phyloP scores from a whole-genome alignment of 169 alveolate species.

The Plasmodium ovale region DNA sequence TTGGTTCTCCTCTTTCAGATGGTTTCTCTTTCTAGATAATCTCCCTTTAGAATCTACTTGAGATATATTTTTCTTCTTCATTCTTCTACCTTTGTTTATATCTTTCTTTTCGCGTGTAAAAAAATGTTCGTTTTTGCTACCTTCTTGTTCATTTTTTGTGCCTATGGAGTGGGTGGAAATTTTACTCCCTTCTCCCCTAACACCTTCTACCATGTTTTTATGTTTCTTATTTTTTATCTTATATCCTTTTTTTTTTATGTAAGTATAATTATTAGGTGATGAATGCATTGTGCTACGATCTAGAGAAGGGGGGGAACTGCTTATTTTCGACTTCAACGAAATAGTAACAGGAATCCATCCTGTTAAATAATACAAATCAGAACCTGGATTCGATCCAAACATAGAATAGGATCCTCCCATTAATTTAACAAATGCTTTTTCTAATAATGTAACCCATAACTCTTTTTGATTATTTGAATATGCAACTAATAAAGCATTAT shows the following conservation, averaged over 20 bases:
- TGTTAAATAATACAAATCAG: constrained; percentile 92
- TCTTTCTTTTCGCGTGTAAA: too few relatives aligned
- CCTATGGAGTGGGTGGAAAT: too few relatives aligned
- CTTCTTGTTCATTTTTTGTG: neutral
- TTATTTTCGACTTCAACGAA: constrained; percentile 81
- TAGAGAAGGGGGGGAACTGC: constrained; percentile 78
- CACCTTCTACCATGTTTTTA: neutral
- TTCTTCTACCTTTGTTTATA: neutral
- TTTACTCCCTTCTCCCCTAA: neutral
- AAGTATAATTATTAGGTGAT: neutral
- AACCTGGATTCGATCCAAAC: constrained; percentile 94
- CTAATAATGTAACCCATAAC: constrained; percentile 93
- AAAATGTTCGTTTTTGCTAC: neutral
- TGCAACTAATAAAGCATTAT: constrained; percentile 88
- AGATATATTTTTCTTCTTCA: neutral
- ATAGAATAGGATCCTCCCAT: constrained; percentile 93
- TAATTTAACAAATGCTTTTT: constrained; percentile 93
- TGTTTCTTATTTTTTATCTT: neutral
- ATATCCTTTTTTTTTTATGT: neutral
- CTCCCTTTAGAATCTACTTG: neutral
- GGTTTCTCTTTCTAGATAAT: neutral
- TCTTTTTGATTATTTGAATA: constrained; percentile 89
- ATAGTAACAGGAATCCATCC: constrained; percentile 96
- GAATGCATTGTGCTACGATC: constrained; percentile 49
- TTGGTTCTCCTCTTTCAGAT: too few relatives aligned